Evolutionary conservation across 129 eudicot genomes (phyloP), one percentile per base, ranked within the genome.

Genomic region (Tanacetum coccineum): DNA sequence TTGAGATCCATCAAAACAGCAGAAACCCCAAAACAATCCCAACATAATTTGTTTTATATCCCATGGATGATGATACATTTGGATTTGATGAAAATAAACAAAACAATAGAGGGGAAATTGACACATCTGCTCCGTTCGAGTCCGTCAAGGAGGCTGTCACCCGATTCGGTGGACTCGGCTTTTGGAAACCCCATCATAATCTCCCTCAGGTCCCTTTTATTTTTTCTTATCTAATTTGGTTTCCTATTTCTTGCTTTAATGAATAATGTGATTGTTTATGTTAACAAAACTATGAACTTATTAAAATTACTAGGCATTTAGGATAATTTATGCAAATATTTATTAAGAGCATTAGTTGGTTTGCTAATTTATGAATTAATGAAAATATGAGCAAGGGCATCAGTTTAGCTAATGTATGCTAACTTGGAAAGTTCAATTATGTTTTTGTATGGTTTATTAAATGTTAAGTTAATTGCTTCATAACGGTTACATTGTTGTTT

Each of bases 101-200:
- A 13, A 67, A 3, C 59, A 53, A 64, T 22, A 79, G 84, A 71
- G 87, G 78, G 5, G 97, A 87, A 75, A 81, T 91, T 32, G 97
- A 91, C 81, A 91, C 95, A 4, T 91, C 97, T 1, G 95, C 95
- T 1, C 97, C 97, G 4, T 87, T 91, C 42, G 98, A 88, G 85
- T 92, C 98, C 3, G 98, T 88, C 0, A 92, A 83, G 78, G 91
- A 92, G 73, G 98, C 98, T 2, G 98, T 84, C 22, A 73, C 74
- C 64, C 94, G 86, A 44, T 88, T 92, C 52, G 98, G 98, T 71
- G 98, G 98, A 13, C 76, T 92, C 55, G 98, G 91, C n/a, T 88
- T 83, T 70, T 92, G 98, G 98, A 88, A 81, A 53, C 98, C 98
- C 71, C 42, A 53, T 68, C 51, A 70, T 32, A 72, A 40, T 56